Conservation (phyloP, 805 yeast species). For the Cyberlindnera sargentensis region DNA sequence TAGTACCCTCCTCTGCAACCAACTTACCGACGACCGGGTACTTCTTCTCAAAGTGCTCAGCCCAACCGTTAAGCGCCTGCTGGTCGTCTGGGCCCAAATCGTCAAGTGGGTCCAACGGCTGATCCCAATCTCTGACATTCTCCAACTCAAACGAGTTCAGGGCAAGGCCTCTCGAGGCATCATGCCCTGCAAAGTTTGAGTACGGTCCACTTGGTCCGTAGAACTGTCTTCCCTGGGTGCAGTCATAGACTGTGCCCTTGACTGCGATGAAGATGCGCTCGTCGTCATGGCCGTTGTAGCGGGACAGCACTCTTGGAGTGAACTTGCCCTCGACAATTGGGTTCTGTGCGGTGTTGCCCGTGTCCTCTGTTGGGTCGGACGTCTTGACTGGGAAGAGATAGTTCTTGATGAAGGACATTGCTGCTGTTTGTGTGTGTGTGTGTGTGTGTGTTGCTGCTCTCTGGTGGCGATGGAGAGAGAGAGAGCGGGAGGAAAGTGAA, state of each 20-base stretch:
- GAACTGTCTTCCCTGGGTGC: conserved; percentile 68
- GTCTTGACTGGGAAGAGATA: conserved; percentile 23
- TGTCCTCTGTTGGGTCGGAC: conserved; percentile 16
- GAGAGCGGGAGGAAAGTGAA: background rate
- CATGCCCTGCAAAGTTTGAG: conserved; percentile 91
- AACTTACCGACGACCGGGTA: conserved; percentile 76
- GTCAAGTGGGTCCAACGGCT: conserved; percentile 67
- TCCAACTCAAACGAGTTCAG: conserved; percentile 73
- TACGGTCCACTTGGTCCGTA: conserved; percentile 97
- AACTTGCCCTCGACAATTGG: conserved; percentile 43
- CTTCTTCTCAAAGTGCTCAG: conserved; percentile 69
- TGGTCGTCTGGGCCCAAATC: conserved; percentile 56
- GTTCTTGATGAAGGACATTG: conserved; percentile 23
- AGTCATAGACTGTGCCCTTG: conserved; percentile 82
- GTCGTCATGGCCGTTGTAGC: conserved; percentile 76
- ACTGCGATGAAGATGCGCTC: conserved; percentile 80
- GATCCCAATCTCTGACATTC: conserved; percentile 58
- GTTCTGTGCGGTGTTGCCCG: conserved; percentile 14
- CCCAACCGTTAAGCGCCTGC: conserved; percentile 79
- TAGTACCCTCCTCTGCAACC: conserved; percentile 28
- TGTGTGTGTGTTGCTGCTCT: background rate
- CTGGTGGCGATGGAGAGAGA: background rate
- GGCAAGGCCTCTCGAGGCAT: conserved; percentile 91
- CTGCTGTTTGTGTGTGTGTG: background rate
- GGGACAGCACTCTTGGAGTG: conserved; percentile 67